phyloP scores from a whole-genome alignment of 2,329 filamentous ascomycete species.

The Pyrenophora graminea region DNA sequence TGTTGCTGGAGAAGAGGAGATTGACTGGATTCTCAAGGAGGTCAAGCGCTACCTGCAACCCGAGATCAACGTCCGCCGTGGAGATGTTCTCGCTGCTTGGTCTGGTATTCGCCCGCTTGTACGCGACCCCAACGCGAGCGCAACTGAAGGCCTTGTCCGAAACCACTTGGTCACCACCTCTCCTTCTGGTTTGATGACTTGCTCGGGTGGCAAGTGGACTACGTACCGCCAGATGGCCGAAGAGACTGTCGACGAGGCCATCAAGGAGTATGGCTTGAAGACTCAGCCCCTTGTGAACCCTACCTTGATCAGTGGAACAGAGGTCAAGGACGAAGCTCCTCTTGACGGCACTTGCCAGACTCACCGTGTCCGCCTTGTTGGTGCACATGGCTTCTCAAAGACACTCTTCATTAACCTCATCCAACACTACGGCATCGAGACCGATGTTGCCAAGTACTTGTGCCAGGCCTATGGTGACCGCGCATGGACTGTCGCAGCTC shows the following conservation, averaged over 20 bases:
- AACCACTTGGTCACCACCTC: constrained; percentile 84
- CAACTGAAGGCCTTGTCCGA: constrained; percentile 84
- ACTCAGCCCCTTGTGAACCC: constrained; percentile 62
- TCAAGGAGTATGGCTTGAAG: constrained; percentile 68
- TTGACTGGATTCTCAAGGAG: constrained; percentile 85
- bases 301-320: constrained; percentile 70
- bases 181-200: constrained; percentile 78
- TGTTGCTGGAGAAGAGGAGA: constrained; percentile 78
- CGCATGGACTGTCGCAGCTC: constrained; percentile 84
- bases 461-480: constrained; percentile 88
- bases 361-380: constrained; percentile 77
- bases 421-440: constrained; percentile 90
- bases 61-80: constrained; percentile 81
- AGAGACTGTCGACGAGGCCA: constrained; percentile 81
- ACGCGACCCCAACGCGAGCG: constrained; percentile 81
- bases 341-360: constrained; percentile 80
- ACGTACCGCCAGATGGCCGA: constrained; percentile 93
- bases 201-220: constrained; percentile 89
- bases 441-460: constrained; percentile 87
- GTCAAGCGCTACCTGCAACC: constrained; percentile 80
- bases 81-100: constrained; percentile 89
- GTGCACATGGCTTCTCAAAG: constrained; percentile 85
- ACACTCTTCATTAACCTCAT: constrained; percentile 94
- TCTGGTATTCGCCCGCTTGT: constrained; percentile 85
- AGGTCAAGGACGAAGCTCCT: constrained; percentile 71